Conservation (phyloP, 257 asterid genomes). For the Phtheirospermum japonicum region DNA sequence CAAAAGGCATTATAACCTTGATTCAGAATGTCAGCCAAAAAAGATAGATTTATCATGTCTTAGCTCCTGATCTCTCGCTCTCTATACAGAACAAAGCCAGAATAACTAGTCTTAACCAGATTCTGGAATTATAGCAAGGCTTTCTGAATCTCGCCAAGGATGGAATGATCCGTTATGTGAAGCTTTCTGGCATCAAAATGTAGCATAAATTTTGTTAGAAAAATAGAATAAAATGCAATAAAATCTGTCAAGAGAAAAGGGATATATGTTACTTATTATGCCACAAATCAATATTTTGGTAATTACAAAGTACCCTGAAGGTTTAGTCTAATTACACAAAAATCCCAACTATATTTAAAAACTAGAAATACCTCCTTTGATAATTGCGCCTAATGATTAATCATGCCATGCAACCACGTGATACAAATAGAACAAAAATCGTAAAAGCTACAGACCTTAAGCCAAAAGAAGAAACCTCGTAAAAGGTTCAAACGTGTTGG, state of each 20-base stretch:
- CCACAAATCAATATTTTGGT: too few species aligned
- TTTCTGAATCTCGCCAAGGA: constrained; percentile 38
- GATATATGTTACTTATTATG: too few species aligned
- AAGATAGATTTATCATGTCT: not conserved
- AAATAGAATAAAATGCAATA: too few species aligned
- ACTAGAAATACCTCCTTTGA: not conserved
- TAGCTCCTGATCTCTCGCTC: not conserved
- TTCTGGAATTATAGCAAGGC: constrained; percentile 24
- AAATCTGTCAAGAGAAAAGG: too few species aligned
- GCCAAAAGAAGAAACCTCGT: too few species aligned
- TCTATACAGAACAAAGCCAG: not conserved
- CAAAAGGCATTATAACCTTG: not conserved
- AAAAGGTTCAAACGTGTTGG: too few species aligned
- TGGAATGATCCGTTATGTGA: constrained; percentile 9
- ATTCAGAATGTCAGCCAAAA: not conserved
- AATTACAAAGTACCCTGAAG: not conserved
- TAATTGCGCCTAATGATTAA: not conserved
- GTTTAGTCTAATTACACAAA: not conserved
- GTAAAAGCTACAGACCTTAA: too few species aligned
- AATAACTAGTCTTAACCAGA: constrained; percentile 4
- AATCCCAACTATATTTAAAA: not conserved
- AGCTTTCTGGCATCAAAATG: constrained; percentile 16
- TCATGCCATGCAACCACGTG: too few species aligned
- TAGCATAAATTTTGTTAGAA: not conserved
- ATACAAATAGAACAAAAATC: too few species aligned